Evolutionary conservation across 1,139 yeast genomes (phyloP), one percentile per base, ranked within the genome.

Genomic region (Petasospora fabianii): DNA sequence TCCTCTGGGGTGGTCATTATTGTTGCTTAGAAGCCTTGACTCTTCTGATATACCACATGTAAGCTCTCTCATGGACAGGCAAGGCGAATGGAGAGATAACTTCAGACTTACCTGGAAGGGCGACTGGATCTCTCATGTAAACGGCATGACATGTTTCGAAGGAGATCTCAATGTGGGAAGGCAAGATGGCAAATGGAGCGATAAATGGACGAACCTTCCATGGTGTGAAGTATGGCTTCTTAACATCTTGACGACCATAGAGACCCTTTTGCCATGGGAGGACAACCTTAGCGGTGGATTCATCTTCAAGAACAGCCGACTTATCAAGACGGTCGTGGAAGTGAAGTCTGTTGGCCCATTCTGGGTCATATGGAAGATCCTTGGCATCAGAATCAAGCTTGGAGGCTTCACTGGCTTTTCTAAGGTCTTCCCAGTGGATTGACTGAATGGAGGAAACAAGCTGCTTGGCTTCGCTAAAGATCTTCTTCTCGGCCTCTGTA

Each of bases 31-130:
- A 49, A n/a, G 51, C 50, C 38, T 50, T 53, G 20, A 47, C 48
- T 59, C 78, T 82, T 69, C 94, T 80, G 44, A 80, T 80, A 65
- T 92, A 92, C 75, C 83, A 88, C 95, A 88, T 85, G 71, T 85
- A 90, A 30, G 97, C 96, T 63, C 96, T 80, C 66, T 90, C 95
- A 58, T 92, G 97, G 52, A 82, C 80, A 49, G 81, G 83, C 48
- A 80, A 72, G 33, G 84, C 82, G 66, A 84, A 86, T 39, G 98
- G 98, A 36, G 96, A 73, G 46, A 92, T 86, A 42, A 92, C 96
- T 68, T 92, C 98, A 22, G 97, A 85, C 58, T 85, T 90, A 36
- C 96, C 97, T 11, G 97, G 97, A 63, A 97, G 78, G 11, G 97
- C 96, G 41, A 92, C 90, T 13, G 98, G 98, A 61, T 92, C 96